phyloP scores from a whole-genome alignment of 768 basidiomycete genomes.

The Aureoboletus auriporus region DNA sequence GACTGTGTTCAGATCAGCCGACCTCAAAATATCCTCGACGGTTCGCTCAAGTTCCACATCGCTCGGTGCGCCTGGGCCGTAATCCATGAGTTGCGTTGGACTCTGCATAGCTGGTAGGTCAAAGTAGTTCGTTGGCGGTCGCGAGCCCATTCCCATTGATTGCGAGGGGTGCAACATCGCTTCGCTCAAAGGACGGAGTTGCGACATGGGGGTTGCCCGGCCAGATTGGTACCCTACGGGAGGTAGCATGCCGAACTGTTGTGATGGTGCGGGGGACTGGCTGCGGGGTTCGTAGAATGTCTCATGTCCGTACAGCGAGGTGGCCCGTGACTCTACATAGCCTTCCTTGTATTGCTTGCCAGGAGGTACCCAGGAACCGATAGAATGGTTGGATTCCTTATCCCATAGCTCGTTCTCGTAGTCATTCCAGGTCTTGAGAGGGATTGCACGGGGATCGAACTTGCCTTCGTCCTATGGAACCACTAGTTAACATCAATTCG shows the following conservation, averaged over 20 bases:
- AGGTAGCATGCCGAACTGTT: slow-evolving; percentile 49
- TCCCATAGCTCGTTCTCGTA: slow-evolving; percentile 98
- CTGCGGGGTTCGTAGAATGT: slow-evolving; percentile 77
- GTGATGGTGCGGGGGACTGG: slow-evolving; percentile 71
- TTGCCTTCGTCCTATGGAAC: slow-evolving; percentile 85
- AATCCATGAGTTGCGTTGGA: slow-evolving; percentile 46
- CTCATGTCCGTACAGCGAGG: slow-evolving; percentile 83
- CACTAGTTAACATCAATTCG: slow-evolving; percentile 6
- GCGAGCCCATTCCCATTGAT: slow-evolving; percentile 59
- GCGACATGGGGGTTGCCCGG: slow-evolving; percentile 64
- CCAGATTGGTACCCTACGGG: slow-evolving; percentile 77
- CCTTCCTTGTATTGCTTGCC: slow-evolving; percentile 65
- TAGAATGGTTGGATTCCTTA: slow-evolving; percentile 93
- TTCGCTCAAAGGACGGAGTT: slow-evolving; percentile 32
- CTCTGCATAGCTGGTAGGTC: slow-evolving; percentile 55
- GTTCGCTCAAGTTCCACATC: slow-evolving; percentile 72
- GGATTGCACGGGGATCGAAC: slow-evolving; percentile 90
- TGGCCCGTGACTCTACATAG: slow-evolving; percentile 73
- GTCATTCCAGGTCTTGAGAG: slow-evolving; percentile 95
- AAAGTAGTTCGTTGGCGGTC: slow-evolving; percentile 74
- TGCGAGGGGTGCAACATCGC: slow-evolving; percentile 54
- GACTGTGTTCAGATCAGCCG: slow-evolving; percentile 82
- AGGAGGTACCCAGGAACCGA: slow-evolving; percentile 89
- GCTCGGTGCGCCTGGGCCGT: slow-evolving; percentile 46
- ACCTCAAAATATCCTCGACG: slow-evolving; percentile 67